Percentiles rank a stretch among this genome's conserved stretches.
Conservation (phyloP, 805 yeast genomes). For the Sporopachydermia quercuum region DNA sequence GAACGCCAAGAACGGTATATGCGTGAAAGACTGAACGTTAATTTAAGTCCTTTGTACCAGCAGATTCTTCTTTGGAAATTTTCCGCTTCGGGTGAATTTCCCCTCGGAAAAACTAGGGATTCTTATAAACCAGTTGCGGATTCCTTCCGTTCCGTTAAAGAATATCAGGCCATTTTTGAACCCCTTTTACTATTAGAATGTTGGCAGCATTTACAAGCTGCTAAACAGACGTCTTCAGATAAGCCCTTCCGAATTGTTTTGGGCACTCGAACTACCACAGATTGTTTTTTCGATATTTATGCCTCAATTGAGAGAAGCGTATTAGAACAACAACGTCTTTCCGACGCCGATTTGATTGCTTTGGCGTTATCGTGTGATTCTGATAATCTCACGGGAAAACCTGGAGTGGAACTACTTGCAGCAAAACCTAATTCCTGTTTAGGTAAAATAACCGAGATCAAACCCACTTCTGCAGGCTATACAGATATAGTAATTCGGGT, state of each 20-base stretch:
- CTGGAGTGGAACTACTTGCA: conserved; percentile 18
- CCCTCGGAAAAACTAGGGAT: conserved; percentile 31
- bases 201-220: conserved; percentile 78
- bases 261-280: conserved; percentile 73
- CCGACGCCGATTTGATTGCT: conserved; percentile 67
- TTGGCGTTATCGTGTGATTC: conserved; percentile 36
- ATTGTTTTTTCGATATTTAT: conserved; percentile 77
- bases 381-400: conserved; percentile 12
- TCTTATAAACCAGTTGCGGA: conserved; percentile 36
- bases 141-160: conserved; percentile 39
- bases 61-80: conserved; percentile 69
- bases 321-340: conserved; percentile 35
- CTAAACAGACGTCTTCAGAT: conserved; percentile 37
- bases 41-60: conserved; percentile 58
- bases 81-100: conserved; percentile 37
- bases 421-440: conserved; percentile 38
- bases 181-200: conserved; percentile 81
- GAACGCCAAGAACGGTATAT: conserved; percentile 58
- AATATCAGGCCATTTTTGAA: conserved; percentile 54
- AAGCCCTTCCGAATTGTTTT: conserved; percentile 51
- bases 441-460: conserved; percentile 68
- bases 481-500: conserved; percentile 68
- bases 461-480: conserved; percentile 45
- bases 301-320: conserved; percentile 46
- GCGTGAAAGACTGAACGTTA: conserved; percentile 68